Conservation (phyloP, 2,329 filamentous ascomycete species). For the Colletotrichum destructivum region DNA sequence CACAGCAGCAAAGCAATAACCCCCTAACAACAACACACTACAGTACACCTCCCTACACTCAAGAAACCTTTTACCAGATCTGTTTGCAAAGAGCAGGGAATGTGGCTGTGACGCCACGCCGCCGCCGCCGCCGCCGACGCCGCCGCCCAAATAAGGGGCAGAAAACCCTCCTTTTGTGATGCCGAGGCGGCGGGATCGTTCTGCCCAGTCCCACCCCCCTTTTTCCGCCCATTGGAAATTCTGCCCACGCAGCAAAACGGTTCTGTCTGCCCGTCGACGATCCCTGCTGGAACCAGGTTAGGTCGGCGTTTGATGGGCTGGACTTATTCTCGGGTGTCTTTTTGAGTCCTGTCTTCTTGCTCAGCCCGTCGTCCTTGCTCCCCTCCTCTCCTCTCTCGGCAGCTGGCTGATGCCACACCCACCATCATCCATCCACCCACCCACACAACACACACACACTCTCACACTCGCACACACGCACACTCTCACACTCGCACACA, state of each 20-base stretch:
- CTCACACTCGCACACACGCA: too few species aligned
- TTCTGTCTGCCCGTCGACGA: conserved; percentile 32
- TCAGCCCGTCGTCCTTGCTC: too few species aligned
- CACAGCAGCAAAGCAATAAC: too few species aligned
- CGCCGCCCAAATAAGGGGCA: neutral
- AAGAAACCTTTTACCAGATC: neutral
- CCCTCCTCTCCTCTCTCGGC: conserved; percentile 1
- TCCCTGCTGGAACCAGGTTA: conserved; percentile 36
- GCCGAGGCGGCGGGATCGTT: conserved; percentile 29
- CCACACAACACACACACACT: neutral
- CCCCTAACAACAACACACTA: too few species aligned
- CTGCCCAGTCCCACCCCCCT: conserved; percentile 37
- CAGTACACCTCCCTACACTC: too few species aligned
- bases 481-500: too few species aligned
- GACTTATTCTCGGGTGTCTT: conserved; percentile 26
- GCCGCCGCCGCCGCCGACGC: neutral
- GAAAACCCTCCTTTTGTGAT: conserved; percentile 21
- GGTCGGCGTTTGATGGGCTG: conserved; percentile 35
- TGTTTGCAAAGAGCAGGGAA: conserved; percentile 11
- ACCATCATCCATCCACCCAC: conserved; percentile 21
- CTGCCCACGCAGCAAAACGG: conserved; percentile 41
- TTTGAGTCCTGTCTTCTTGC: too few species aligned
- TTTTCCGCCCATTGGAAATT: conserved; percentile 29
- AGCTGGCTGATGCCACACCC: conserved; percentile 21
- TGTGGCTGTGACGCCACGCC: conserved; percentile 28